These are phyloP conservation scores for Hypholoma sublateritium DNA, from an alignment of 768 basidiomycete species.

Conservation along the genomic window DNA sequence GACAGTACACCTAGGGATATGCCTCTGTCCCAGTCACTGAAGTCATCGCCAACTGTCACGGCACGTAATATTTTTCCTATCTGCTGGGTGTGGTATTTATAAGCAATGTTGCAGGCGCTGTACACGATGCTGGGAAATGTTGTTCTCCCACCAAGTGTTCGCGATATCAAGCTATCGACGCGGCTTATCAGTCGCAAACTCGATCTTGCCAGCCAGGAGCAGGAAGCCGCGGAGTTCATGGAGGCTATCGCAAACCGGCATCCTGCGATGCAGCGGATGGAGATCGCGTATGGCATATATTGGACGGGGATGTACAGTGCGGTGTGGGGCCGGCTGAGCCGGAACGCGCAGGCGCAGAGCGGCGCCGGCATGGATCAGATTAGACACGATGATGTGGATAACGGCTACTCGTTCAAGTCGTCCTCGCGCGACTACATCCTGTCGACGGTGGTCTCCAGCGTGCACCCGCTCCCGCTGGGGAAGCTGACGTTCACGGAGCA, in stretches of 20 bases:
- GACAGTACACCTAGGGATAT: constrained; percentile 17
- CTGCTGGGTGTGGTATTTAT: background rate
- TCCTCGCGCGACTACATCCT: constrained; percentile 21
- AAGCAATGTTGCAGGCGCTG: constrained; percentile 8
- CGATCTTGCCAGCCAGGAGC: constrained; percentile 21
- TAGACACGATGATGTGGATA: constrained; percentile 3
- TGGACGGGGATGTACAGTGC: constrained; percentile 31
- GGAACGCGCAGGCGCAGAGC: constrained; percentile 5
- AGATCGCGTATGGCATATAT: constrained; percentile 29
- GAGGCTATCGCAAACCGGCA: constrained; percentile 22
- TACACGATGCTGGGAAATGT: constrained; percentile 21
- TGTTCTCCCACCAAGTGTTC: constrained; percentile 17
- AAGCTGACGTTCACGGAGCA: constrained; percentile 29
- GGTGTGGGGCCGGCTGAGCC: constrained; percentile 23
- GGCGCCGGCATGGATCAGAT: background rate
- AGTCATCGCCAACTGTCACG: constrained; percentile 15
- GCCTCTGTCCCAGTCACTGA: constrained; percentile 14
- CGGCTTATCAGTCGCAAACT: constrained; percentile 22
- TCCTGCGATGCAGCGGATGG: constrained; percentile 19
- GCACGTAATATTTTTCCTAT: constrained; percentile 7
- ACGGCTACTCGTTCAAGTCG: constrained; percentile 16
- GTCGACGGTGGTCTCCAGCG: constrained; percentile 21
- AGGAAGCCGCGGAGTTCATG: constrained; percentile 21
- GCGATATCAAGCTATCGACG: constrained; percentile 22
- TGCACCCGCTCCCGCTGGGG: constrained; percentile 23